These are phyloP conservation scores for Pyrrhoderma noxium DNA, from an alignment of 1,284 basidiomycete species.

Conservation along the genomic window DNA sequence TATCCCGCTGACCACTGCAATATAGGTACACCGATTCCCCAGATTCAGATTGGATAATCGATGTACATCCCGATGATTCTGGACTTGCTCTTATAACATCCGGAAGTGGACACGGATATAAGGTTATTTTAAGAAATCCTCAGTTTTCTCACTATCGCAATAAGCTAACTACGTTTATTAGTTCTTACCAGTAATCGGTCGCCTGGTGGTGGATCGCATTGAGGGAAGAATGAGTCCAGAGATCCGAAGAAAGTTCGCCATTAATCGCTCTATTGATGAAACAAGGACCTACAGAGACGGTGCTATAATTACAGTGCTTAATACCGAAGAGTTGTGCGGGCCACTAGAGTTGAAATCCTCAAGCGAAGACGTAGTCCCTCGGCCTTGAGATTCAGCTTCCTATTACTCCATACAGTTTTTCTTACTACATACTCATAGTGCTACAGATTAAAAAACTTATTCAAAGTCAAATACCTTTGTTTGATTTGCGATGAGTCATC, in stretches of 20 bases:
- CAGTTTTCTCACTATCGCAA: neutral
- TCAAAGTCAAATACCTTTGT: no score
- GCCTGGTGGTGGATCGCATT: constrained; percentile 64
- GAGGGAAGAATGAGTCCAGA: constrained; percentile 51
- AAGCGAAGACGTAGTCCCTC: no score
- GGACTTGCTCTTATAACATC: constrained; percentile 66
- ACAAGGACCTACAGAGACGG: constrained; percentile 31
- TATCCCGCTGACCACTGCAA: neutral
- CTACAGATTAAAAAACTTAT: no score
- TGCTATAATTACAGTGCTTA: constrained; percentile 29
- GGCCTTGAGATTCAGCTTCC: no score
- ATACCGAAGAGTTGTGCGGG: constrained; percentile 41
- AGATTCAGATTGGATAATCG: constrained; percentile 77
- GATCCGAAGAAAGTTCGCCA: constrained; percentile 47
- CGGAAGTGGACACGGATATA: constrained; percentile 79
- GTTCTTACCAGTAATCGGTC: constrained; percentile 81
- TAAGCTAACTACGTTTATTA: constrained; percentile 24
- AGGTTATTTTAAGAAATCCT: constrained; percentile 36
- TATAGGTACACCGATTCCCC: constrained; percentile 70
- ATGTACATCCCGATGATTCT: constrained; percentile 48
- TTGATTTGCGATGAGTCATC: no score
- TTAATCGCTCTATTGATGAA: constrained; percentile 31
- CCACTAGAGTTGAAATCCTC: constrained; percentile 30
- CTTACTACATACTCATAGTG: no score
- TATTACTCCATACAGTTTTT: no score